A percentile compares a stretch with the other conserved stretches of the same genome.
phyloP scores from a whole-genome alignment of 495 filamentous ascomycete genomes.

The Immersiella caudata region DNA sequence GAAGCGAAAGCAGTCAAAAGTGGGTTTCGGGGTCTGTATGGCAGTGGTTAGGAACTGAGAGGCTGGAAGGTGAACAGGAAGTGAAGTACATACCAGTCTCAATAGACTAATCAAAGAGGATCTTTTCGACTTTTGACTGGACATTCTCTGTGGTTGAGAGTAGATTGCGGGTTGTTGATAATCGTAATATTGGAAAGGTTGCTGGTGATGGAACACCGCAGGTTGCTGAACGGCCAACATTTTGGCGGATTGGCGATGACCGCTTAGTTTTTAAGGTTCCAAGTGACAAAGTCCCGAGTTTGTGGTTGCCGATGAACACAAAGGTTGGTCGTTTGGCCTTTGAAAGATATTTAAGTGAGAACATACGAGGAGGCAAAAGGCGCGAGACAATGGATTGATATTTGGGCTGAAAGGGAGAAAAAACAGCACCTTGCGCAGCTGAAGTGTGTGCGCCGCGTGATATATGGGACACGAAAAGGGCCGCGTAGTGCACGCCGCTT shows the following conservation, averaged over 20 bases:
- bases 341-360: not conserved
- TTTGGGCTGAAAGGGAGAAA: constrained; percentile 10
- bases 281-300: not conserved
- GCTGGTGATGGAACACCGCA: not conserved
- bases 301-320: not conserved
- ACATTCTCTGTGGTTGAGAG: too few relatives aligned
- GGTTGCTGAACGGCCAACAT: not conserved
- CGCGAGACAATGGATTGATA: not conserved
- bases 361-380: not conserved
- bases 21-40: not conserved
- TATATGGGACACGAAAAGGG: constrained; percentile 7
- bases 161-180: not conserved
- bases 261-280: not conserved
- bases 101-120: not conserved
- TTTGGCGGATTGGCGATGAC: not conserved
- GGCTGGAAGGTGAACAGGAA: not conserved
- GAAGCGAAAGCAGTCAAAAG: too few relatives aligned
- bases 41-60: not conserved
- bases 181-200: not conserved
- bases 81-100: not conserved
- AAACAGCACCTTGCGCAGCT: constrained; percentile 7
- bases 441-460: constrained; percentile 12
- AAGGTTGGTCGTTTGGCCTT: constrained; percentile 1
- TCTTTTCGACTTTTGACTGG: not conserved
- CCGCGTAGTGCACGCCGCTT: not conserved